Conservation (phyloP, 495 filamentous ascomycete genomes). For the Tuber magnatum region DNA sequence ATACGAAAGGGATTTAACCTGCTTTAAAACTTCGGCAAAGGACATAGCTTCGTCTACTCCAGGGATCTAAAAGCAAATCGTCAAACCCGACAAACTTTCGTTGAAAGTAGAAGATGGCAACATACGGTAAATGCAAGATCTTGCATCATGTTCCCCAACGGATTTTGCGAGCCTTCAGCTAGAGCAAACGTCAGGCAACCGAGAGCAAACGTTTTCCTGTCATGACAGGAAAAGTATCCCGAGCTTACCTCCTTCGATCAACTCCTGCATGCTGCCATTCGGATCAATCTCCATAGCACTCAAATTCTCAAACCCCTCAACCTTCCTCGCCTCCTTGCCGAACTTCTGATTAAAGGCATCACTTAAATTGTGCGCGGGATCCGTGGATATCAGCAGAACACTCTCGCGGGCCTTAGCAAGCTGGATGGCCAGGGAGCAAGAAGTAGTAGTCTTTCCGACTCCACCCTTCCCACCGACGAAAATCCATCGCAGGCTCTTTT, state of each 20-base stretch:
- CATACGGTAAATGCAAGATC: slow-evolving; percentile 58
- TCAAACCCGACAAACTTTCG: not conserved
- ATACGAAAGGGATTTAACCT: slow-evolving; percentile 98
- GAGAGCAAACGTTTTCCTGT: not conserved
- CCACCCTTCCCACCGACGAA: slow-evolving; percentile 98
- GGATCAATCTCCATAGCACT: slow-evolving; percentile 99
- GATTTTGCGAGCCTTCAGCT: slow-evolving; percentile 36
- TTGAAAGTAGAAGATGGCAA: slow-evolving; percentile 7
- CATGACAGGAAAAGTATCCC: slow-evolving; percentile 53
- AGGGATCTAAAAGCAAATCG: slow-evolving; percentile 61
- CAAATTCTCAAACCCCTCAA: slow-evolving; percentile 87
- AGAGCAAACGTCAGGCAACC: slow-evolving; percentile 17
- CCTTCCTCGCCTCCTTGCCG: slow-evolving; percentile 89
- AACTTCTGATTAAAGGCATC: slow-evolving; percentile 99
- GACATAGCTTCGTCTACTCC: slow-evolving; percentile 99
- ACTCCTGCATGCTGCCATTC: slow-evolving; percentile 93
- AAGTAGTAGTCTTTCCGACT: slow-evolving; percentile 99
- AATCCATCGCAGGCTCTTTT: slow-evolving; percentile 94
- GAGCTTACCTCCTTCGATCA: slow-evolving; percentile 53
- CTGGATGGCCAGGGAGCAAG: slow-evolving; percentile 95
- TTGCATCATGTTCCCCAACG: slow-evolving; percentile 58
- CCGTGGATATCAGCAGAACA: slow-evolving; percentile 94
- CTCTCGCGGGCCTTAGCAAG: slow-evolving; percentile 93
- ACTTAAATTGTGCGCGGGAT: slow-evolving; percentile 96
- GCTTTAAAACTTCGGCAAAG: slow-evolving; percentile 96